These are phyloP conservation scores for Calonectria hongkongensis DNA, from an alignment of 2,329 filamentous ascomycete genomes.

Conservation along the genomic window DNA sequence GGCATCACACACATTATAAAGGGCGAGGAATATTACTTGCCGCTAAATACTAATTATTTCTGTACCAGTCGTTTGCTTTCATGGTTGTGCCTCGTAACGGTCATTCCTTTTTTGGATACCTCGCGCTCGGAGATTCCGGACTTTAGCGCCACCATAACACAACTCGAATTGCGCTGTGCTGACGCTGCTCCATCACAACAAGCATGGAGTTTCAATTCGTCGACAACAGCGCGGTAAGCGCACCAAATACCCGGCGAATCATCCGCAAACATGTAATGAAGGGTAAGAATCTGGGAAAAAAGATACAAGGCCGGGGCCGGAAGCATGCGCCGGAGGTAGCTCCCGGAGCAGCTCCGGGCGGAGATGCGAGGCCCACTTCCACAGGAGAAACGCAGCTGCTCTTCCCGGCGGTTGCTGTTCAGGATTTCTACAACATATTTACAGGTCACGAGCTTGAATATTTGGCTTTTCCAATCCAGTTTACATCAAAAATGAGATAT, in stretches of 20 bases:
- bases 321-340: constrained; percentile 39
- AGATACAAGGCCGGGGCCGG: constrained; percentile 44
- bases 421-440: constrained; percentile 34
- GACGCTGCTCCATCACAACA: constrained; percentile 2
- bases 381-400: constrained; percentile 18
- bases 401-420: constrained; percentile 42
- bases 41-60: neutral
- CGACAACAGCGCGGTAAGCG: constrained; percentile 35
- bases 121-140: neutral
- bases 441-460: constrained; percentile 46
- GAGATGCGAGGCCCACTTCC: neutral
- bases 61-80: neutral
- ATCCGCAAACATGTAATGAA: constrained; percentile 53
- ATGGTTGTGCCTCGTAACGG: neutral
- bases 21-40: too few species aligned
- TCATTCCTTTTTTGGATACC: neutral
- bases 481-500: constrained; percentile 48
- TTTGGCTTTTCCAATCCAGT: constrained; percentile 49
- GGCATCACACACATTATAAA: neutral
- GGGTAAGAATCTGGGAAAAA: constrained; percentile 49
- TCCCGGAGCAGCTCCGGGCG: neutral
- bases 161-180: neutral
- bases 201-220: constrained; percentile 50
- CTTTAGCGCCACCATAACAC: neutral
- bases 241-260: constrained; percentile 36